Conservation (phyloP, 2,329 filamentous ascomycete species). For the Pyricularia pennisetigena region DNA sequence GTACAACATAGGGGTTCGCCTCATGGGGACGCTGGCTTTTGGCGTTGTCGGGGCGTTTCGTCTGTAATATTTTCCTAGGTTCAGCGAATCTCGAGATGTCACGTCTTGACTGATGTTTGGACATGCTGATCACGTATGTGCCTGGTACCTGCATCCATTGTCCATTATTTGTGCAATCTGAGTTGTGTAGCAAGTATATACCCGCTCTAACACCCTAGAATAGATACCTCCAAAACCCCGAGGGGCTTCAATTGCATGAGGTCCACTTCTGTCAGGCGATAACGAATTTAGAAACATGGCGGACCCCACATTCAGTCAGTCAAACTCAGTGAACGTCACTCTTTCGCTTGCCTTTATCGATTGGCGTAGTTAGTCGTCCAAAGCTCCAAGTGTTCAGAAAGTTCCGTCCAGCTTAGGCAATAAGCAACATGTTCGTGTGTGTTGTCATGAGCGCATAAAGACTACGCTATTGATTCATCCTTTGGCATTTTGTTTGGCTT, state of each 20-base stretch:
- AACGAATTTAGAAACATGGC: neutral
- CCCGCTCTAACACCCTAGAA: neutral
- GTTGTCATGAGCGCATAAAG: neutral
- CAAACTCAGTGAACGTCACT: neutral
- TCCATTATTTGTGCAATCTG: neutral
- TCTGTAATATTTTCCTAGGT: neutral
- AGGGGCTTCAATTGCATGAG: neutral
- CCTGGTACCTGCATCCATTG: neutral
- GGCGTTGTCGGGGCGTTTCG: neutral
- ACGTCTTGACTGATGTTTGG: neutral
- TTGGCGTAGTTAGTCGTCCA: neutral
- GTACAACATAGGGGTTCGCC: neutral
- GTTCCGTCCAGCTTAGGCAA: neutral
- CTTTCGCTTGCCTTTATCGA: neutral
- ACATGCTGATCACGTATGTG: neutral
- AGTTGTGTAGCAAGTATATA: neutral
- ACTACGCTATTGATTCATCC: neutral
- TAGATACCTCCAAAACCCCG: neutral
- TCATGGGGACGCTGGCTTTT: neutral
- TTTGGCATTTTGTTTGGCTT: neutral
- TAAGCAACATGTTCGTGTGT: neutral
- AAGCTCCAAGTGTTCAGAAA: constrained; percentile 7
- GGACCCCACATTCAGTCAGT: neutral
- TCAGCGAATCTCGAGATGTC: neutral
- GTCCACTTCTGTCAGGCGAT: neutral